These are phyloP conservation scores for Striga asiatica DNA, from an alignment of 257 asterid genomes.

Conservation along the genomic window DNA sequence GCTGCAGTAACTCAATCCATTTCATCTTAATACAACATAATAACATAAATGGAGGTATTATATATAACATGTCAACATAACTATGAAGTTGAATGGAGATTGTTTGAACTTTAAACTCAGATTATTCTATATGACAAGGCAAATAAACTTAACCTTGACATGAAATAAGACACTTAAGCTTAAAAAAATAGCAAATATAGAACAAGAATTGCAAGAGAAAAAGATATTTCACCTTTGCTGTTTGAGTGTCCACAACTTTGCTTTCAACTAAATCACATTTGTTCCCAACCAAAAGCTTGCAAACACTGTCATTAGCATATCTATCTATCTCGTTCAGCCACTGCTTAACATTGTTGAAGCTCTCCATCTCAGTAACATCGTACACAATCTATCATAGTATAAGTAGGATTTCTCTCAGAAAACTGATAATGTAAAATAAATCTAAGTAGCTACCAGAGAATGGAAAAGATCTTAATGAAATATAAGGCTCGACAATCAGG, in stretches of 20 bases:
- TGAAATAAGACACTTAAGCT: neutral
- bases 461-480: neutral
- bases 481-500: neutral
- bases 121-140: neutral
- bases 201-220: neutral
- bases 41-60: neutral
- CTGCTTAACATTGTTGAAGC: conserved; percentile 96
- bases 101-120: neutral
- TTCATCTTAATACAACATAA: neutral
- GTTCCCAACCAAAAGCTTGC: conserved; percentile 97
- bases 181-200: neutral
- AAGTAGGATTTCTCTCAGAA: conserved; percentile 14
- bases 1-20: neutral
- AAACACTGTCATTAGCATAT: conserved; percentile 91
- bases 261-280: conserved; percentile 87
- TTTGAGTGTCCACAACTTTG: conserved; percentile 82
- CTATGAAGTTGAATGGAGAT: neutral
- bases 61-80: neutral
- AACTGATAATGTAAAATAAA: neutral
- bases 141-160: neutral
- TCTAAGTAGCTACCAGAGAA: neutral
- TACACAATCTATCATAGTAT: conserved; percentile 61
- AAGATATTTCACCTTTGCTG: conserved; percentile 52
- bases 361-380: conserved; percentile 95
- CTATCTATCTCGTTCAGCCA: conserved; percentile 94